phyloP scores from a whole-genome alignment of 208 protist genomes.

The Wallacemonas collosoma region DNA sequence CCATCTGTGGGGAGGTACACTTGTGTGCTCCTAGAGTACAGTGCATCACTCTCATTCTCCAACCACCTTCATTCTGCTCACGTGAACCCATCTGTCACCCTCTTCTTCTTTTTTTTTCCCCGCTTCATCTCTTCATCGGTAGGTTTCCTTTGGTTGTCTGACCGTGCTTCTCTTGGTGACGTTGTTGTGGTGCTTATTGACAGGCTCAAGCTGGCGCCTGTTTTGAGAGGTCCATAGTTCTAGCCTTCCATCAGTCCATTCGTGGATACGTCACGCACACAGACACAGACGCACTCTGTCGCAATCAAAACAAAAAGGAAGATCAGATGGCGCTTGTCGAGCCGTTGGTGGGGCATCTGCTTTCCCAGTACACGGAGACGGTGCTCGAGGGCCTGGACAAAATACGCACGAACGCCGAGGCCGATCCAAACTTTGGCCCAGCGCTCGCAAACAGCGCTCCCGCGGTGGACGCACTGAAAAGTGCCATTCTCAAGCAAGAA shows the following conservation, averaged over 20 bases:
- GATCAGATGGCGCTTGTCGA: conserved; percentile 73
- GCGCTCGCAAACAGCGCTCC: conserved; percentile 63
- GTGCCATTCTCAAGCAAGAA: conserved; percentile 32
- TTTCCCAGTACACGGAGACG: conserved; percentile 85
- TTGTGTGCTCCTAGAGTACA: too few relatives aligned
- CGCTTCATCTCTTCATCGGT: not conserved
- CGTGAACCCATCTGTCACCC: not conserved
- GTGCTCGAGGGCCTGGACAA: conserved; percentile 79
- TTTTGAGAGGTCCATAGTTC: too few relatives aligned
- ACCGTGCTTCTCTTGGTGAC: conserved; percentile 1
- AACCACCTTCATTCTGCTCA: not conserved
- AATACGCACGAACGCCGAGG: conserved; percentile 45
- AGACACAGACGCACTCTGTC: not conserved
- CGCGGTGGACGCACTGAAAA: conserved; percentile 61
- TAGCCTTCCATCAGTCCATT: too few relatives aligned
- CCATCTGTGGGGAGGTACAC: too few relatives aligned
- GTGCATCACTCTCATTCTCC: too few relatives aligned
- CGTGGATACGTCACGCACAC: not conserved
- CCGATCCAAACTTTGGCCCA: conserved; percentile 48
- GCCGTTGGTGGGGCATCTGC: conserved; percentile 75
- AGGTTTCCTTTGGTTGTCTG: conserved; percentile 9
- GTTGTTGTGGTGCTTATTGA: conserved; percentile 1
- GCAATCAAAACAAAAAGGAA: not conserved
- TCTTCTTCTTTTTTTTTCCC: not conserved
- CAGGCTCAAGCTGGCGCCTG: too few relatives aligned